phyloP scores from a whole-genome alignment of 768 basidiomycete species.

The Chalciporus chontae region DNA sequence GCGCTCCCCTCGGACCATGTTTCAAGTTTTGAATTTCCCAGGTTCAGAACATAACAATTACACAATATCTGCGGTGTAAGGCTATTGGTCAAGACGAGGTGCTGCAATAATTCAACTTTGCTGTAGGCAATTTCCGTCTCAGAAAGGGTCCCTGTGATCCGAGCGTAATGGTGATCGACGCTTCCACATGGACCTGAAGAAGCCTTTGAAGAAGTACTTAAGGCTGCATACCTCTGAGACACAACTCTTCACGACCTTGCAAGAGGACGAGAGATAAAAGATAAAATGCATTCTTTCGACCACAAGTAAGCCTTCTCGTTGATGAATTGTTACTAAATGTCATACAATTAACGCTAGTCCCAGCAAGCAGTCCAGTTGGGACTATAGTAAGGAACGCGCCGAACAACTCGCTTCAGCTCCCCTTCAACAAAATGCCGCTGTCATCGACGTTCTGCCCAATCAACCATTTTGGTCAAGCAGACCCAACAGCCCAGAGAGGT shows the following conservation, averaged over 20 bases:
- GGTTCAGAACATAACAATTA: background rate
- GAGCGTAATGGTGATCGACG: background rate
- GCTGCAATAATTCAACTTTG: background rate
- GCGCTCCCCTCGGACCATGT: background rate
- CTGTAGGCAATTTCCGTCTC: background rate
- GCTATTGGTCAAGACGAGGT: background rate
- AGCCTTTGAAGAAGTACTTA: conserved; percentile 8
- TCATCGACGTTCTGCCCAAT: background rate
- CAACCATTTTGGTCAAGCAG: background rate
- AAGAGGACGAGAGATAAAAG: background rate
- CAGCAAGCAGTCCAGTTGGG: background rate
- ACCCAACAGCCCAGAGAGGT: conserved; percentile 10
- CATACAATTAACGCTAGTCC: background rate
- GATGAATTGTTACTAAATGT: background rate
- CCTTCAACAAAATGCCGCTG: conserved; percentile 3
- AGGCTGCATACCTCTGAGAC: background rate
- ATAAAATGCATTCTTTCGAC: conserved; percentile 6
- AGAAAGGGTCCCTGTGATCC: background rate
- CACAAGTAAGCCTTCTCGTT: conserved; percentile 9
- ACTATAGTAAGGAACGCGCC: background rate
- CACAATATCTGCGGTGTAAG: background rate
- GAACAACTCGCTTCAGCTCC: background rate
- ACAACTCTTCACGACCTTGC: background rate
- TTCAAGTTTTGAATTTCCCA: background rate
- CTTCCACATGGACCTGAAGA: background rate